Evolutionary conservation across 257 asterid genomes (phyloP).

Genomic region (Asclepias syriaca): DNA sequence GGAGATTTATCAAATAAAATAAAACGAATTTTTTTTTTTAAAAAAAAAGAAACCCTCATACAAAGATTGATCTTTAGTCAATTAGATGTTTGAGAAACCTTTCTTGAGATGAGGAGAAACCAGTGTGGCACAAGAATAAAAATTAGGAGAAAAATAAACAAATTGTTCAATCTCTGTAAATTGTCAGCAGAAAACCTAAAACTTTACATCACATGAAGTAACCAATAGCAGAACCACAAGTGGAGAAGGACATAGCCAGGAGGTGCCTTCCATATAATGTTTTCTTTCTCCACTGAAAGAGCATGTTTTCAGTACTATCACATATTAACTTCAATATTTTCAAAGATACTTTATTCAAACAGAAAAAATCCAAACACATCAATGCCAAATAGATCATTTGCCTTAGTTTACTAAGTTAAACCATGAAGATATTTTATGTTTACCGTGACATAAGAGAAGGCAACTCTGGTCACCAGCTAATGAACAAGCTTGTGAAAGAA

Average conservation of each 20-base stretch:
- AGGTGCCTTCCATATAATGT: neutral
- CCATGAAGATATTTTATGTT: neutral
- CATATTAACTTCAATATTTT: neutral
- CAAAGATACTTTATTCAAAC: neutral
- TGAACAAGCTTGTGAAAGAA: constrained; percentile 65
- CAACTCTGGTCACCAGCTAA: constrained; percentile 52
- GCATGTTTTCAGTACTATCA: neutral
- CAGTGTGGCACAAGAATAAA: neutral
- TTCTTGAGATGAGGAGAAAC: neutral
- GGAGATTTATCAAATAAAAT: neutral
- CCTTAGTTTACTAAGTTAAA: neutral
- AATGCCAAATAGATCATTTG: neutral
- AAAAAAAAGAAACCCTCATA: neutral
- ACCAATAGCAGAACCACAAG: neutral
- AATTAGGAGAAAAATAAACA: neutral
- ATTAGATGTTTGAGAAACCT: neutral
- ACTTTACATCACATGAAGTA: neutral
- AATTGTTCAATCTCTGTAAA: neutral
- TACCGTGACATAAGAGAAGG: constrained; percentile 86
- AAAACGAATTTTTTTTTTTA: too few species aligned
- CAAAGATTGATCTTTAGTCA: neutral
- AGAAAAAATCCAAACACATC: neutral
- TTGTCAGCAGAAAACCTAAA: neutral
- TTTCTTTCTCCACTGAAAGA: too few species aligned
- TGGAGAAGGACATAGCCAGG: neutral